Conservation (phyloP, 2,329 filamentous ascomycete species). For the Aspergillus sp. region DNA sequence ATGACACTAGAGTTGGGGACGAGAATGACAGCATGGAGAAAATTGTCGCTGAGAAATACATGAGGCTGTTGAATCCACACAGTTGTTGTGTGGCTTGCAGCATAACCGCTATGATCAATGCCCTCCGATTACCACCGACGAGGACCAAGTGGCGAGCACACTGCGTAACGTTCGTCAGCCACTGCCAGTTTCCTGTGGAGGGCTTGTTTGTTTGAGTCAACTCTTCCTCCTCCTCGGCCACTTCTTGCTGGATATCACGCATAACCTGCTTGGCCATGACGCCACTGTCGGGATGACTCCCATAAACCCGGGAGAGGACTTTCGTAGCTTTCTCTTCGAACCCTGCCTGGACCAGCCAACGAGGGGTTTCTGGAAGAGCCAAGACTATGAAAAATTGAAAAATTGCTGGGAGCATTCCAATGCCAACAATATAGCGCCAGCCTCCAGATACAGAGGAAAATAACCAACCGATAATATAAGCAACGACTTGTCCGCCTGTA, state of each 20-base stretch:
- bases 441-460: constrained; percentile 64
- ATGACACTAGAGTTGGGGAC: constrained; percentile 75
- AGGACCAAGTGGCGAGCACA: constrained; percentile 35
- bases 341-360: constrained; percentile 77
- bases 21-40: constrained; percentile 76
- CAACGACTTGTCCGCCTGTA: constrained; percentile 83
- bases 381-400: constrained; percentile 69
- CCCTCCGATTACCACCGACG: constrained; percentile 59
- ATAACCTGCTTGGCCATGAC: constrained; percentile 62
- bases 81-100: constrained; percentile 86
- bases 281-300: constrained; percentile 45
- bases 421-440: constrained; percentile 90
- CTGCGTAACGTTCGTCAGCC: constrained; percentile 30
- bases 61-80: constrained; percentile 86
- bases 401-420: constrained; percentile 75
- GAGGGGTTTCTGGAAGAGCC: constrained; percentile 82
- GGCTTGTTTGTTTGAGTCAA: constrained; percentile 23
- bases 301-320: constrained; percentile 68
- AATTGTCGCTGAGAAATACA: constrained; percentile 88
- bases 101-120: constrained; percentile 80
- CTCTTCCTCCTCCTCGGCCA: constrained; percentile 66
- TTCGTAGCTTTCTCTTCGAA: constrained; percentile 61
- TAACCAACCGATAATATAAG: constrained; percentile 79
- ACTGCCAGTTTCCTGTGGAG: constrained; percentile 20
- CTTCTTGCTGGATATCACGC: constrained; percentile 70